Evolutionary conservation across 129 eudicot genomes (phyloP).

Genomic region (Escallonia rubra): DNA sequence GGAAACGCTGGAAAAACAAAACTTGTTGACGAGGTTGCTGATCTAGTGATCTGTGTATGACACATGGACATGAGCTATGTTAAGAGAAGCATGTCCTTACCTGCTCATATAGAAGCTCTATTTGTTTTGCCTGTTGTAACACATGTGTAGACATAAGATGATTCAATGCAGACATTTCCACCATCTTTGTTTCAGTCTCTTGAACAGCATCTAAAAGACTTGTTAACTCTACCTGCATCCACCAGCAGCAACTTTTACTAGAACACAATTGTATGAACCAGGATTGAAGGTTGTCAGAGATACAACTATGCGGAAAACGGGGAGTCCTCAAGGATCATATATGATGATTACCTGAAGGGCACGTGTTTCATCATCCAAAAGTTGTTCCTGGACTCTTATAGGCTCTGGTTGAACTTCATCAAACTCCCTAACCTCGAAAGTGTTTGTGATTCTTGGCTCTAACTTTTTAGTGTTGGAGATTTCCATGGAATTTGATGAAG

Average conservation of each 20-base stretch:
- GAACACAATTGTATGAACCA: constrained; percentile 1
- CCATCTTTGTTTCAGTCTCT: constrained; percentile 88
- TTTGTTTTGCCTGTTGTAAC: constrained; percentile 85
- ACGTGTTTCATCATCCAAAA: constrained; percentile 87
- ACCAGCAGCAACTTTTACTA: constrained; percentile 5
- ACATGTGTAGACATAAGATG: constrained; percentile 97
- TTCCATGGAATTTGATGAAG: constrained; percentile 18
- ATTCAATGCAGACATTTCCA: constrained; percentile 92
- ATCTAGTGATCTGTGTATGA: too few species aligned
- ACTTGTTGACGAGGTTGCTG: too few species aligned
- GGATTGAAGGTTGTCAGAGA: constrained; percentile 2
- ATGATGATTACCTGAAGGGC: constrained; percentile 69
- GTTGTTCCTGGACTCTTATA: constrained; percentile 69
- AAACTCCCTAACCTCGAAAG: constrained; percentile 43
- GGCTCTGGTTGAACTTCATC: constrained; percentile 61
- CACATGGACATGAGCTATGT: neutral
- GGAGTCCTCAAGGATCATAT: neutral
- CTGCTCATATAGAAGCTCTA: constrained; percentile 90
- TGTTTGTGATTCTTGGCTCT: constrained; percentile 24
- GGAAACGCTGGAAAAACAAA: too few species aligned
- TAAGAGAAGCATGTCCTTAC: constrained; percentile 28
- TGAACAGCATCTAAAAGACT: constrained; percentile 85
- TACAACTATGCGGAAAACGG: neutral
- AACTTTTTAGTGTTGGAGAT: constrained; percentile 18
- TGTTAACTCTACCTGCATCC: constrained; percentile 63